Evolutionary conservation across 441 rosid species (phyloP).

Genomic region (Pelargonium citronellum): DNA sequence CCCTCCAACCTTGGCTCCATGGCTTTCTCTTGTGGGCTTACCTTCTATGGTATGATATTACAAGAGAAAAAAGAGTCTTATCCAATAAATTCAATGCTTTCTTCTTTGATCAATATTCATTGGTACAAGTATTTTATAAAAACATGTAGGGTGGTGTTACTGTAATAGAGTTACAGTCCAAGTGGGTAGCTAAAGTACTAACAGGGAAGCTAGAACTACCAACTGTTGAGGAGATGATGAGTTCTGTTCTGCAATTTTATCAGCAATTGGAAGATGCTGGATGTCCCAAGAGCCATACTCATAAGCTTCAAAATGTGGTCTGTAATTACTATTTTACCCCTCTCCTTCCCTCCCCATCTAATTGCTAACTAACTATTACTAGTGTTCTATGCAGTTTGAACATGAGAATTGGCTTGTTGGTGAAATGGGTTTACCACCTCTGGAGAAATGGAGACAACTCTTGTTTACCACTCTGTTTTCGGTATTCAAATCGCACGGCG

Average conservation of each 20-base stretch:
- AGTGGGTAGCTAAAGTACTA: conserved; percentile 18
- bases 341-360: not conserved
- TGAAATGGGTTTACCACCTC: not conserved
- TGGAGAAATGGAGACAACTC: not conserved
- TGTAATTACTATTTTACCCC: not conserved
- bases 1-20: too few species aligned
- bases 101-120: not conserved
- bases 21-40: too few species aligned
- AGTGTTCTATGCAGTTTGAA: conserved; percentile 6
- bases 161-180: conserved; percentile 14
- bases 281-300: conserved; percentile 15
- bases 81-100: not conserved
- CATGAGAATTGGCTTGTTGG: conserved; percentile 12
- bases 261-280: conserved; percentile 7
- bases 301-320: not conserved
- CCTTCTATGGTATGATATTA: too few species aligned
- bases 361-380: not conserved
- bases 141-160: not conserved
- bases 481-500: not conserved
- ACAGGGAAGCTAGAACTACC: conserved; percentile 14
- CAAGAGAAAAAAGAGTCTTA: too few species aligned
- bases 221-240: conserved; percentile 9
- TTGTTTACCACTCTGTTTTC: not conserved
- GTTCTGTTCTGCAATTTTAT: not conserved
- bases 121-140: not conserved